A percentile compares a stretch with the other conserved stretches of the same genome.
These are phyloP conservation scores for Anisodus tanguticus DNA, from an alignment of 257 asterid genomes.

Conservation along the genomic window DNA sequence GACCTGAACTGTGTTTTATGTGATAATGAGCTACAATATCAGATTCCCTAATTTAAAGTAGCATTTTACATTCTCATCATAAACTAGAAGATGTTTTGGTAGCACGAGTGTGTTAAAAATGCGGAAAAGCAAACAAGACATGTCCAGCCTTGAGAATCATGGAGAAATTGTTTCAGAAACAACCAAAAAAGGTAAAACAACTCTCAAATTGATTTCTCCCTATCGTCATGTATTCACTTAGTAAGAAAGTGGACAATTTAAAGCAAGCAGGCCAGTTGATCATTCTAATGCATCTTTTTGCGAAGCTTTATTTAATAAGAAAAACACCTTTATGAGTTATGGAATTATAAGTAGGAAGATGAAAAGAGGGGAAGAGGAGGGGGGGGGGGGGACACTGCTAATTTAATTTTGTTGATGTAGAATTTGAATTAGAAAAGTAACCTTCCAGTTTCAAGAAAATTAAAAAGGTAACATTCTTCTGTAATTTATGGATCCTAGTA, in stretches of 20 bases:
- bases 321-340: neutral
- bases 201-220: slow-evolving; percentile 1
- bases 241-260: neutral
- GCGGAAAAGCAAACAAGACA: slow-evolving; percentile 14
- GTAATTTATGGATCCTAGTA: neutral
- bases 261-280: neutral
- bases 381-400: neutral
- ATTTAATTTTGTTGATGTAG: neutral
- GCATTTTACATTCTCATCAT: neutral
- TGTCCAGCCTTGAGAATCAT: slow-evolving; percentile 16
- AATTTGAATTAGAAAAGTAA: neutral
- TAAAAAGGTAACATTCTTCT: neutral
- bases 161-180: neutral
- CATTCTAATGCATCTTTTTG: neutral
- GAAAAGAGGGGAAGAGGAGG: too few species aligned
- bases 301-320: neutral
- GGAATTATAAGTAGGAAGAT: slow-evolving; percentile 5
- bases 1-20: slow-evolving; percentile 4
- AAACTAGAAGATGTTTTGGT: neutral
- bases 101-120: neutral
- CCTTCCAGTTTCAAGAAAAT: neutral
- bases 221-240: neutral
- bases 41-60: neutral
- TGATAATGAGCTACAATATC: neutral
- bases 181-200: neutral